Base-by-base conservation (phyloP, 176 grass and related monocot genomes). In the Zea mays region DNA sequence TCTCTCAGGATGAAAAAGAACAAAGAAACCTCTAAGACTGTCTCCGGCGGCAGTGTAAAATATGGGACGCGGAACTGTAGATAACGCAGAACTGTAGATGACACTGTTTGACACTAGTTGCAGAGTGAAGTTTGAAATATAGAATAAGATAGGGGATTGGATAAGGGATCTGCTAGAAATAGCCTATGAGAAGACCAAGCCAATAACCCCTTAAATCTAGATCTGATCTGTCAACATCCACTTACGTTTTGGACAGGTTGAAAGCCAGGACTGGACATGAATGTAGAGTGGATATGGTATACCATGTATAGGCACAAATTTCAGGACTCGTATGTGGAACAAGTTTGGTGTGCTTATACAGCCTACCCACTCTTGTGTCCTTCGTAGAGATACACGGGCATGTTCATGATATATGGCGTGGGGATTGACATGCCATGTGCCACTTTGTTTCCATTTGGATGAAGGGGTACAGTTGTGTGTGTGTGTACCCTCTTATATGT, bases 201-300 rank as follows among this genome's bases (percentile, higher is more conserved):
- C 1, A n/a, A 15, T 7, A 72, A 5, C 15, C 33, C 33, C 2
- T 9, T 54, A 44, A 27, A 46, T 36, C 42, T 50, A 17, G 21
- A 62, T 64, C 9, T 65, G 34, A 17, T 39, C 34, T 50, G 49
- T 17, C 74, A 38, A 64, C 34, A 65, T 12, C 17, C 46, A 65
- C 46, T 77, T 38, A 12, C n/a, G 34, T 78, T 66, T 50, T 77
- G 59, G 14, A 11, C 44, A 65, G 3, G 17, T 77, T 65, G 33
- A 33, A 17, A 7, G 5, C 35, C 62, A 21, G 11, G 62, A 65
- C 12, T 9, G 37, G 6, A 19, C 13, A 65, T 5, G 27, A 13
- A 62, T 17, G 3, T 15, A 47, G 67, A 6, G 33, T 71, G 68
- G 68, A 49, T 71, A 71, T 49, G 12, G 68, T 50, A 16, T 15